Conservation (phyloP, 2,329 filamentous ascomycete genomes). For the Fusarium denticulatum region DNA sequence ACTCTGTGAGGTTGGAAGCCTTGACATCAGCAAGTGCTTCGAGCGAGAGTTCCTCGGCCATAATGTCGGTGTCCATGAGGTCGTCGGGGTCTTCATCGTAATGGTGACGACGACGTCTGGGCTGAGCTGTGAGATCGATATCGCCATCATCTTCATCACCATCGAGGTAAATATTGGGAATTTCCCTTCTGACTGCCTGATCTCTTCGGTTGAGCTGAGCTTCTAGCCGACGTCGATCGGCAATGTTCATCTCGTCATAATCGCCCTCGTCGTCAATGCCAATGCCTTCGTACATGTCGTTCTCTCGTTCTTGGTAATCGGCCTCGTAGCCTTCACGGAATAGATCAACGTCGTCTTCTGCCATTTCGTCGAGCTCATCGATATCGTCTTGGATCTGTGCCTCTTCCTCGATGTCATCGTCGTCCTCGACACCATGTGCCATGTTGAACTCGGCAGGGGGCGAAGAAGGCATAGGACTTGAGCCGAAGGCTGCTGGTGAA, state of each 20-base stretch:
- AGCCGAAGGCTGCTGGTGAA: conserved; percentile 62
- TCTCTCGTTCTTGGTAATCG: conserved; percentile 74
- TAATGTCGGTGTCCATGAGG: conserved; percentile 90
- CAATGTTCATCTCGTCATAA: conserved; percentile 75
- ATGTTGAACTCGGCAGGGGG: conserved; percentile 70
- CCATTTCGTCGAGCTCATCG: conserved; percentile 82
- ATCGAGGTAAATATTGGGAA: conserved; percentile 78
- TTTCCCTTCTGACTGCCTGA: conserved; percentile 73
- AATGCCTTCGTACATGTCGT: conserved; percentile 74
- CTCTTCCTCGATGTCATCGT: conserved; percentile 78
- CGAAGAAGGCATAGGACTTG: conserved; percentile 73
- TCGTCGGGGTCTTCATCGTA: conserved; percentile 97
- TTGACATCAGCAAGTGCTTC: conserved; percentile 94
- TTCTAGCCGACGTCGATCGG: conserved; percentile 75
- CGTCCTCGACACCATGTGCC: conserved; percentile 73
- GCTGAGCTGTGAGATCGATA: conserved; percentile 85
- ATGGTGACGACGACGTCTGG: conserved; percentile 83
- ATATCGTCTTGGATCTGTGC: conserved; percentile 76
- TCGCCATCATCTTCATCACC: conserved; percentile 88
- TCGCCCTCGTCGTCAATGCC: conserved; percentile 83
- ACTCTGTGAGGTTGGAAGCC: conserved; percentile 90
- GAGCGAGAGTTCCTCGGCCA: conserved; percentile 93
- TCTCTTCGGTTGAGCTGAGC: conserved; percentile 78
- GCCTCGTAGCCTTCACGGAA: conserved; percentile 79
- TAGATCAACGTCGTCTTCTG: conserved; percentile 82